Base-by-base conservation (phyloP, 495 filamentous ascomycete species). In the Penicillium antarcticum region DNA sequence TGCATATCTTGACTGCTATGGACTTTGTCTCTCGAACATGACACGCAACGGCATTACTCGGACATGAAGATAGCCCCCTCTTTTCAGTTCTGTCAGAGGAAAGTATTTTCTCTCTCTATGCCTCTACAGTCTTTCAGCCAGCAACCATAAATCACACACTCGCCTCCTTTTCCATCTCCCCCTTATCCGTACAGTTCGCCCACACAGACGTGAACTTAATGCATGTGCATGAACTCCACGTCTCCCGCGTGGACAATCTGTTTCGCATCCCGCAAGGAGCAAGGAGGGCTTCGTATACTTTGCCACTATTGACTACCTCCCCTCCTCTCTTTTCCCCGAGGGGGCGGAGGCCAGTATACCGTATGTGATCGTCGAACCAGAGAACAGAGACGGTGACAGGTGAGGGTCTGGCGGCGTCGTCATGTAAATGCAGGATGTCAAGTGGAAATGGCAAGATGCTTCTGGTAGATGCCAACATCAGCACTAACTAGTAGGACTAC, bases 241-340 rank as follows among this genome's bases (percentile, higher is more conserved):
- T 32, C 48, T 17, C 19, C 39, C 48, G 48, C 40, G 48, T 51
- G 48, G 48, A 19, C 11, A 51, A 24, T 44, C 48, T 44, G 48
- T 51, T 51, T 44, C 40, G 48, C 48, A 51, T 51, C 43, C 33
- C 40, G 48, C 48, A 51, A 26, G 14, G 5, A 34, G 47, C 19
- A 49, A 49, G 51, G 51, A 48, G 51, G 51, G 26, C 8, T 7
- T 49, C 47, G 47, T 49, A 49, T 37, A 23, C 48, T 12, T 52
- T 42, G 42, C 51, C 51, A 40, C 46, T 58, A 41, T 58, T 29
- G 42, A 51, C n/a, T 41, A 29, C 26, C 21, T 29, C 26, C 26
- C 26, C 26, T 29, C 26, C 5, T 32, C 32, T 9, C 18, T n/a
- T 49, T 42, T 41, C 31, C 26, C 51, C 51, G 36, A 36, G 9